Evolutionary conservation across 177 flowering plant genomes (phyloP).

Genomic region (Vitis hybrid): DNA sequence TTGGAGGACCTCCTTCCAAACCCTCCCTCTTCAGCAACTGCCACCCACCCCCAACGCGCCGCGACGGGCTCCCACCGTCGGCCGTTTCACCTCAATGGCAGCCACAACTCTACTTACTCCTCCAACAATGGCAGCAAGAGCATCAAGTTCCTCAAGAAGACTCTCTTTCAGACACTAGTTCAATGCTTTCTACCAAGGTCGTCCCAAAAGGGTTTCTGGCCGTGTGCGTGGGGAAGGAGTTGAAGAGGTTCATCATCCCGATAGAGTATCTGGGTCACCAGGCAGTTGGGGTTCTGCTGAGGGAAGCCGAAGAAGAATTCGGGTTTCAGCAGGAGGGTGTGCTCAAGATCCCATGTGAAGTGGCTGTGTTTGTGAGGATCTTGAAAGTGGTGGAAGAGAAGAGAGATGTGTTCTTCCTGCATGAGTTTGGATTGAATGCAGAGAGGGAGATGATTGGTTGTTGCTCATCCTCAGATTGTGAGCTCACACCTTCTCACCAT

Average conservation of each 20-base stretch:
- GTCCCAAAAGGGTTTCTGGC: conserved; percentile 84
- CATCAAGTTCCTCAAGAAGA: conserved; percentile 68
- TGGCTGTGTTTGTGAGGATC: conserved; percentile 60
- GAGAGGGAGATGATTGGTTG: conserved; percentile 32
- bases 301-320: conserved; percentile 86
- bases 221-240: conserved; percentile 71
- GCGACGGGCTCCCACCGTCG: no score
- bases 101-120: background rate
- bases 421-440: conserved; percentile 26
- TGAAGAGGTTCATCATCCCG: conserved; percentile 71
- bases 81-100: background rate
- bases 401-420: conserved; percentile 32
- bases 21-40: no score
- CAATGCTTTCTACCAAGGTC: conserved; percentile 11
- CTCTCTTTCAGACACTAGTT: conserved; percentile 53
- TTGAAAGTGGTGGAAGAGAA: conserved; percentile 61
- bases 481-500: conserved; percentile 33
- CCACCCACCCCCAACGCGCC: no score
- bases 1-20: no score
- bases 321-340: conserved; percentile 87
- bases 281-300: conserved; percentile 55
- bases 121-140: conserved; percentile 26
- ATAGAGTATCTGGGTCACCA: conserved; percentile 65
- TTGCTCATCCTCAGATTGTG: conserved; percentile 41
- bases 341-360: conserved; percentile 75